Conservation (phyloP, 306 rosid species). For the Glycine latifolia region DNA sequence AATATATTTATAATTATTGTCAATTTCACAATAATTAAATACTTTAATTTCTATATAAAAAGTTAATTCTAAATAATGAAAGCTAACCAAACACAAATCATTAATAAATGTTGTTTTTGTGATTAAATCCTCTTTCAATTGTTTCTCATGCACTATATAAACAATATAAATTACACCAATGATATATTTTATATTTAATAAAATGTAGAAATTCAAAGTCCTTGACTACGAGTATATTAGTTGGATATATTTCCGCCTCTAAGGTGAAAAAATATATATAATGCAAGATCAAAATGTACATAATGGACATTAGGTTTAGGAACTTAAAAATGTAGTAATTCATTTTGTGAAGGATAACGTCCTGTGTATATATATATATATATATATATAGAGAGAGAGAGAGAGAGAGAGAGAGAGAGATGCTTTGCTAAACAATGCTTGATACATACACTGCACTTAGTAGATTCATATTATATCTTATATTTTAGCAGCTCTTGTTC, state of each 20-base stretch:
- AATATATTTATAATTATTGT: no score
- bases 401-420: no score
- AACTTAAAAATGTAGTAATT: neutral
- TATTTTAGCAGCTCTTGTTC: neutral
- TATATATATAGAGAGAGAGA: no score
- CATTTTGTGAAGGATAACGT: neutral
- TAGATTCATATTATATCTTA: neutral
- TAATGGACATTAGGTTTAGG: neutral
- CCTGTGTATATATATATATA: no score
- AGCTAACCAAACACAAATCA: neutral
- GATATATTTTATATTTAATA: neutral
- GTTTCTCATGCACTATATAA: neutral
- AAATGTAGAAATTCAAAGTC: neutral
- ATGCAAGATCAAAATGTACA: neutral
- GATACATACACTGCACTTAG: neutral
- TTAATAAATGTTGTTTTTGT: neutral
- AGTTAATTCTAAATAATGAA: neutral
- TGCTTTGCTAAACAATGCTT: neutral
- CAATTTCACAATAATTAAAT: neutral
- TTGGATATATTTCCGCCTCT: neutral
- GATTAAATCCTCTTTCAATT: neutral
- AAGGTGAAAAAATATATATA: neutral
- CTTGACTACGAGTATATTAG: neutral
- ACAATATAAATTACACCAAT: neutral
- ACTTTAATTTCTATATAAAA: neutral